Conservation (phyloP, 2,329 filamentous ascomycete species). For the Tolypocladium tundrense region DNA sequence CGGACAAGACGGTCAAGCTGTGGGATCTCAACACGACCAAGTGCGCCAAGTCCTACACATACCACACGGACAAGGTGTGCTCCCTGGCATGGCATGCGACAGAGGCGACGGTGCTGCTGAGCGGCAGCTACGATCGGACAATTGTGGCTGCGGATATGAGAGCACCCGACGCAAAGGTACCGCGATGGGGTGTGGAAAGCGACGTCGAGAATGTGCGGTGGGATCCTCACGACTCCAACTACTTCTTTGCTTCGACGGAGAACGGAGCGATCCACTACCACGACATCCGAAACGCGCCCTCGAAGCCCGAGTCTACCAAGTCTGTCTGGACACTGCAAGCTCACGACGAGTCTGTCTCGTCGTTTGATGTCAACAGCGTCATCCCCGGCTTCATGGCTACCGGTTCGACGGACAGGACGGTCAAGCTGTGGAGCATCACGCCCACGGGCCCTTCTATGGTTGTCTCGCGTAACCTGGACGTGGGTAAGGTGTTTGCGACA, state of each 20-base stretch:
- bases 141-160: constrained; percentile 95
- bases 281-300: constrained; percentile 68
- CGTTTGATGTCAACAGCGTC: constrained; percentile 82
- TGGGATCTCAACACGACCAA: constrained; percentile 91
- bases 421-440: constrained; percentile 94
- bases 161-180: constrained; percentile 69
- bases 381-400: constrained; percentile 92
- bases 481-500: constrained; percentile 89
- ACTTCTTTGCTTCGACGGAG: constrained; percentile 93
- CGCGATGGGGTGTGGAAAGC: constrained; percentile 87
- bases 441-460: constrained; percentile 78
- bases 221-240: constrained; percentile 88
- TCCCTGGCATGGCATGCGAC: constrained; percentile 85
- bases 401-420: constrained; percentile 85
- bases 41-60: constrained; percentile 89
- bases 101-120: constrained; percentile 81
- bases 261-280: constrained; percentile 86
- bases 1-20: constrained; percentile 93
- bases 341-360: constrained; percentile 83
- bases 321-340: constrained; percentile 92
- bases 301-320: constrained; percentile 65
- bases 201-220: constrained; percentile 89
- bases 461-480: constrained; percentile 80
- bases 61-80: constrained; percentile 97
- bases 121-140: constrained; percentile 90